Evolutionary conservation across 805 yeast species (phyloP), one percentile per base, ranked within the genome.

Genomic region (Clavispora asparagi): DNA sequence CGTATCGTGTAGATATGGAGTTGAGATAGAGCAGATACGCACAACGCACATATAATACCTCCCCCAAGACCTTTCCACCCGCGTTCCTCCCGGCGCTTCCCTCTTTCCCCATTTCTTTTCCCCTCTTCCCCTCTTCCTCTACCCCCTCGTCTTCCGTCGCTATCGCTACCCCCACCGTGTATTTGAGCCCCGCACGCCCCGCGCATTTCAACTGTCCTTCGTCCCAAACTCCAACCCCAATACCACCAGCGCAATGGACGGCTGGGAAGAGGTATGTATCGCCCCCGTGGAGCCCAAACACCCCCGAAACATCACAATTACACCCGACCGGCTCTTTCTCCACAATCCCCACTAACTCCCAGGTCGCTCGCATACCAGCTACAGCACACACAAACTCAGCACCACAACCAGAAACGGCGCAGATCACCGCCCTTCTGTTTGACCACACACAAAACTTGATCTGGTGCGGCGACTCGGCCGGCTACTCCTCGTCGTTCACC

Each of bases 391-490:
- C 23, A 23, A 12, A 7, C 17, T 31, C 45, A 46, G 33, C 39
- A 33, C 35, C 41, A 47, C 43, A 42, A 26, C 54, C 48, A 11
- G 40, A 32, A 19, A n/a, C 14, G 19, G 32, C 53, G 7, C 56
- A 50, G 12, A 56, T 70, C 38, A 48, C 71, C 11, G 41, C 72
- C 7, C 49, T 70, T 13, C 51, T 49, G 43, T 90, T 90, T 62
- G 97, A 91, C 65, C 75, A 74, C 32, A 67, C 76, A n/a, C 78
- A 82, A 48, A 94, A 91, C 55, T 68, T 94, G 39, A 60, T 91
- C 1, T 92, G 98, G 98, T 74, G 83, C 1, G 96, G 95, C 14
- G 94, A 87, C 60, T 62, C 79, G 1, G 73, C 70, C 33, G 87
- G 91, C 4, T 60, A 57, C 51, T 55, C 72, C 6, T 52, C 63